Base-by-base conservation (phyloP, 371 early-diverging fungal species). In the Apophysomyces ossiformis region DNA sequence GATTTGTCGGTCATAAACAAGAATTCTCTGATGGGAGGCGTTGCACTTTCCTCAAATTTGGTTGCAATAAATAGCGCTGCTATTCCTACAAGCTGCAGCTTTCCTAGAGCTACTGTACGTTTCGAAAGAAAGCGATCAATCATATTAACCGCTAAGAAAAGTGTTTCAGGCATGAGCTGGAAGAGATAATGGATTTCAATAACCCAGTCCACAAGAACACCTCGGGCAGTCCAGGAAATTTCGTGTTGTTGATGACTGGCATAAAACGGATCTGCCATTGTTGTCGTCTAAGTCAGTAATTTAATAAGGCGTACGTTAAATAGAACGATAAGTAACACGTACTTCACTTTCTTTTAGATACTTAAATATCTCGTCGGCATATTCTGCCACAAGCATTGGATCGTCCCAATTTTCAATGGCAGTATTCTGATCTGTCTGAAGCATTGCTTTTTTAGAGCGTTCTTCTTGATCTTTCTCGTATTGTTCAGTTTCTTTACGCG, bases 1-100 rank as follows among this genome's bases (percentile, higher is more conserved):
- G 85, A 87, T 18, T 86, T 86, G 69, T 92, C 95, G 1, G 94
- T 85, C 86, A 94, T 89, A 70, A 83, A 92, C 16, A 92, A 76
- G 73, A 95, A 93, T 73, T 95, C 90, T 58, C 86, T 72, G 37
- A 98, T 72, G 7, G 90, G 86, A 15, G 97, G 99, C 0, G 91
- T 84, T 35, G 86, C 74, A 45, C 96, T 90, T 76, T 99, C 99
- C 85, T 99, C 99, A 80, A 96, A 96, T 77, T 99, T 99, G 68
- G 95, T 82, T 0, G 99, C 98, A 63, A 99, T 89, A 68, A 97
- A 93, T 65, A 99, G 72, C 1, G 96, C 88, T 0, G 98, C 91
- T 46, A 98, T 85, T 2, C 99, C 99, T n/a, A 99, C 97, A 12
- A 99, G 86, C 74, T 99, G 99, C 12, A 99, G 88, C 72, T 98